These are phyloP conservation scores for Myxozyma sirexii DNA, from an alignment of 805 yeast genomes.

Conservation along the genomic window DNA sequence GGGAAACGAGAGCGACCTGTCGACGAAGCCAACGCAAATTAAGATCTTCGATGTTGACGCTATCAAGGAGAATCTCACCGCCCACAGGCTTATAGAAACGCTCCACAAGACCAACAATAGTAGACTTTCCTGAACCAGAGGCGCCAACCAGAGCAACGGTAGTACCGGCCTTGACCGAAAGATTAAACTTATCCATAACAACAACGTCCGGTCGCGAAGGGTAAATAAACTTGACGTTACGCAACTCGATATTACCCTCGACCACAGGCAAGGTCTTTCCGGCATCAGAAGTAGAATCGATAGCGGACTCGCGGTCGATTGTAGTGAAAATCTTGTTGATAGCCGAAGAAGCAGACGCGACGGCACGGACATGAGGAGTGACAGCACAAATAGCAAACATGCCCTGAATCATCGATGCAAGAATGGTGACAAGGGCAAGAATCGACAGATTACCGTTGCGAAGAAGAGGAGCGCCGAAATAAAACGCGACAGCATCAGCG, in stretches of 20 bases:
- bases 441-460: conserved; percentile 40
- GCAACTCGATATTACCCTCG: conserved; percentile 46
- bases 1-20: conserved; percentile 62
- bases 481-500: conserved; percentile 48
- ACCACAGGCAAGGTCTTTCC: conserved; percentile 30
- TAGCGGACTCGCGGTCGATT: conserved; percentile 48
- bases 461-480: conserved; percentile 48
- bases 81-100: conserved; percentile 59
- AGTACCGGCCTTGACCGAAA: conserved; percentile 66
- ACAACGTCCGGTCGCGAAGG: conserved; percentile 41
- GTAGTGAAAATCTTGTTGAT: conserved; percentile 48
- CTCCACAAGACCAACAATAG: conserved; percentile 56
- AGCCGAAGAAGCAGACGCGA: conserved; percentile 47
- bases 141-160: conserved; percentile 91
- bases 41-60: conserved; percentile 51
- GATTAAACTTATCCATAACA: conserved; percentile 37
- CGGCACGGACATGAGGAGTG: conserved; percentile 47
- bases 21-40: conserved; percentile 56
- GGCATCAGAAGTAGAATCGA: conserved; percentile 42
- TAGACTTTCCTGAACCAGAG: conserved; percentile 57
- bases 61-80: conserved; percentile 55
- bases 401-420: conserved; percentile 40
- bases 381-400: conserved; percentile 47
- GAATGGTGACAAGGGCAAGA: conserved; percentile 44
- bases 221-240: conserved; percentile 38